Evolutionary conservation across 495 filamentous ascomycete species (phyloP), one percentile per base, ranked within the genome.

Genomic region (Lindgomyces ingoldianus): DNA sequence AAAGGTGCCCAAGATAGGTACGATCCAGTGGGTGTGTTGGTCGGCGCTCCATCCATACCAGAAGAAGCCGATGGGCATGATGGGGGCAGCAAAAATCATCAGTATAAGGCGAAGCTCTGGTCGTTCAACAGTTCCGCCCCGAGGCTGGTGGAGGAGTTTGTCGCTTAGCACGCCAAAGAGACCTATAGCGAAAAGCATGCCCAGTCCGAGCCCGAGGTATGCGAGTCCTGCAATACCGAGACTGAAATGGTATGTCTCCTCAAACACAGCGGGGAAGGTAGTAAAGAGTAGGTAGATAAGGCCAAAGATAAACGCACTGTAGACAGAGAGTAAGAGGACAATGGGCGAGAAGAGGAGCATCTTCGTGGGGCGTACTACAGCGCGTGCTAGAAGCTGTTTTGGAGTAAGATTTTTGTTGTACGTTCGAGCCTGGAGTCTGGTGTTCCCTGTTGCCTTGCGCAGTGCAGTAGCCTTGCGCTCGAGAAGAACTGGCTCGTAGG

Each of bases 261-360:
- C 64, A 54, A 73, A 79, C 3, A 80, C 69, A n/a, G 12, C n/a
- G 4, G 74, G 64, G 52, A 79, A 76, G 42, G 77, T 79, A 14
- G 78, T 75, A 51, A 80, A 75, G 25, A 80, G 71, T 14, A 80
- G 69, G 62, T 74, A 80, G 16, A 76, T 54, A 19, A 76, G 59
- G 1, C 75, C 75, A 51, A 75, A 78, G 0, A 73, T 49, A 14
- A 78, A 61, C 1, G 76, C 71, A 49, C 71, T 62, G 69, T 75
- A 78, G 19, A 77, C 25, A 11, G 73, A 72, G 18, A 79, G 49
- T 1, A 72, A 47, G 19, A 77, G 60, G 4, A 77, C 57, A 33
- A 80, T 74, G 18, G 78, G 78, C 14, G 74, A 76, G 22, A 65
- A 62, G 1, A 78, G 12, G 10, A 80, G 70, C n/a, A 80, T 60